phyloP scores from a whole-genome alignment of 352 stramenopile species.

The Globisporangium lucens region DNA sequence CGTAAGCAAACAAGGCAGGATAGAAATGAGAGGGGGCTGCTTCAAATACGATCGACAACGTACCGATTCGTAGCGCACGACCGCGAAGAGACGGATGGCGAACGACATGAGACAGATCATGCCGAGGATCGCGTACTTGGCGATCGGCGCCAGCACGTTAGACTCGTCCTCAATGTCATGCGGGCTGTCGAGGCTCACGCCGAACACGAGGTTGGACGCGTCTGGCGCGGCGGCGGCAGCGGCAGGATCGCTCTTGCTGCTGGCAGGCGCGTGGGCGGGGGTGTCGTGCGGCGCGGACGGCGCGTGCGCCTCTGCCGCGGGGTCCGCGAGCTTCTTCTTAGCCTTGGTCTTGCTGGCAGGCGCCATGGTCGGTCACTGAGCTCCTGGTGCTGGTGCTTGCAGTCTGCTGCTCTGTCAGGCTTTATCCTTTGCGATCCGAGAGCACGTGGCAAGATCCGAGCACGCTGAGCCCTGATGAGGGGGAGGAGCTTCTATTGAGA shows the following conservation, averaged over 20 bases:
- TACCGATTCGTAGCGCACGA: conserved; percentile 92
- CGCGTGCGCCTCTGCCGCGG: conserved; percentile 21
- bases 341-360: conserved; percentile 34
- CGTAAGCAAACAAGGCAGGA: conserved; percentile 3
- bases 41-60: conserved; percentile 13
- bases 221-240: not conserved
- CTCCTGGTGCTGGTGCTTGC: not conserved
- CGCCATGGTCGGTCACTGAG: conserved; percentile 28
- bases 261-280: not conserved
- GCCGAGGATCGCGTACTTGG: conserved; percentile 89
- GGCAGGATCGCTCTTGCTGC: conserved; percentile 5
- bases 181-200: conserved; percentile 53
- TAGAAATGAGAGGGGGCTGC: not conserved
- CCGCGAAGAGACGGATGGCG: conserved; percentile 90
- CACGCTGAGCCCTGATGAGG: not conserved
- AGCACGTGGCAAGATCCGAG: conserved; percentile 14
- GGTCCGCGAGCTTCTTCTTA: conserved; percentile 41
- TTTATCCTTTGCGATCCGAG: conserved; percentile 11
- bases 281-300: conserved; percentile 4
- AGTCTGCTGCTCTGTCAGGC: not conserved
- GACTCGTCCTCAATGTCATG: conserved; percentile 70
- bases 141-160: conserved; percentile 66
- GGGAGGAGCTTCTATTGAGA: not conserved
- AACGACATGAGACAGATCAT: conserved; percentile 94
- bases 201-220: conserved; percentile 42